These are phyloP conservation scores for Hirsutella minnesotensis DNA, from an alignment of 2,329 filamentous ascomycete genomes.

Conservation along the genomic window DNA sequence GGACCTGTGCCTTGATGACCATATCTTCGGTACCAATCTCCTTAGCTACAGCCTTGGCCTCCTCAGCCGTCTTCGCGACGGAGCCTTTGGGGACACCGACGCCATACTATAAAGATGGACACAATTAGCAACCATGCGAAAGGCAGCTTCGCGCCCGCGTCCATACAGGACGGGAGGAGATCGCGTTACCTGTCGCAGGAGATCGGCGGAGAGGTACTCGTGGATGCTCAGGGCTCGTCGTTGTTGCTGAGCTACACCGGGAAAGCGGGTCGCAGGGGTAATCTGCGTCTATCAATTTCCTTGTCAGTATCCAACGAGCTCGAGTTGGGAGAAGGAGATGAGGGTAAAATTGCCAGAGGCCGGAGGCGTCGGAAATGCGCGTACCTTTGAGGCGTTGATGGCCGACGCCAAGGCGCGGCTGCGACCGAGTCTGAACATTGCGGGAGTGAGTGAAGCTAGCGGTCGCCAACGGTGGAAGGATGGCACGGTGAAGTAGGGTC, in stretches of 20 bases:
- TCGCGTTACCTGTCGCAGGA: constrained; percentile 57
- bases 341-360: constrained; percentile 2
- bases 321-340: constrained; percentile 2
- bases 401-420: constrained; percentile 70
- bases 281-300: constrained; percentile 14
- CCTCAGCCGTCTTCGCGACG: constrained; percentile 70
- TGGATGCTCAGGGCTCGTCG: constrained; percentile 87
- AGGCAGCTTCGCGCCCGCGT: constrained; percentile 1
- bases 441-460: constrained; percentile 18
- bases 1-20: constrained; percentile 99
- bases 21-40: constrained; percentile 88
- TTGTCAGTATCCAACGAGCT: not conserved
- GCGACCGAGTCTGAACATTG: constrained; percentile 83
- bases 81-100: constrained; percentile 84
- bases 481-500: constrained; percentile 5
- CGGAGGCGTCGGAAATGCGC: constrained; percentile 12
- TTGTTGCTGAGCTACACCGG: constrained; percentile 65
- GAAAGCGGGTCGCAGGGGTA: constrained; percentile 40
- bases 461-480: constrained; percentile 8
- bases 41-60: constrained; percentile 87
- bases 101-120: constrained; percentile 56
- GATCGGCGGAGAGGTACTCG: constrained; percentile 92
- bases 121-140: constrained; percentile 5
- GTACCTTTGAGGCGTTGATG: constrained; percentile 66
- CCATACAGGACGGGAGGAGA: constrained; percentile 4